These are phyloP conservation scores for Barnettozyma hawaiiensis DNA, from an alignment of 1,139 yeast genomes.

Conservation along the genomic window DNA sequence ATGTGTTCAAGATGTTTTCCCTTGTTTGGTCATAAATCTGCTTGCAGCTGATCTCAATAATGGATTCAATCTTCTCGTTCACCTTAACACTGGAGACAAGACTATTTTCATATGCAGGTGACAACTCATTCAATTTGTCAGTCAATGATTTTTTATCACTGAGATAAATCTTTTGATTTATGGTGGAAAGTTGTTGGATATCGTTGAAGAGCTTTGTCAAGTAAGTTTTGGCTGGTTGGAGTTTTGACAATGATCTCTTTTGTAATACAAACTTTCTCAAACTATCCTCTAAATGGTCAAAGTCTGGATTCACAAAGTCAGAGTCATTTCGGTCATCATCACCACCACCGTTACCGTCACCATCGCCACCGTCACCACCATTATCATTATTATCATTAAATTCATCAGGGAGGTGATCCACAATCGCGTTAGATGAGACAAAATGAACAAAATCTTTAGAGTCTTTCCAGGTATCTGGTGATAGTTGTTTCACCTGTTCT, in stretches of 20 bases:
- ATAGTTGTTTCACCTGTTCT: slow-evolving; percentile 79
- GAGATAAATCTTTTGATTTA: slow-evolving; percentile 53
- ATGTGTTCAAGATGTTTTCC: slow-evolving; percentile 45
- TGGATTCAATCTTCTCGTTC: slow-evolving; percentile 52
- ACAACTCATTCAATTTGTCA: slow-evolving; percentile 46
- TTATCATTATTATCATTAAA: slow-evolving; percentile 28
- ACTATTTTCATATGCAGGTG: slow-evolving; percentile 59
- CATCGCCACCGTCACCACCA: slow-evolving; percentile 35
- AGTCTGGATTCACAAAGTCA: slow-evolving; percentile 44
- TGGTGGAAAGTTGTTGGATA: slow-evolving; percentile 49
- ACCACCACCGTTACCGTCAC: slow-evolving; percentile 30
- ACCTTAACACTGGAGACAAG: slow-evolving; percentile 48
- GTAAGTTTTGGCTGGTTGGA: slow-evolving; percentile 89
- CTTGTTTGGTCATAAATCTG: slow-evolving; percentile 59
- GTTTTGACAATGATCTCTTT: slow-evolving; percentile 81
- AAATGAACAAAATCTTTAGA: slow-evolving; percentile 92
- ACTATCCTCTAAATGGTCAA: slow-evolving; percentile 79
- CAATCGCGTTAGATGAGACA: slow-evolving; percentile 55
- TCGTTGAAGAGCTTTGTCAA: slow-evolving; percentile 66
- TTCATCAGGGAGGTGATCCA: slow-evolving; percentile 35
- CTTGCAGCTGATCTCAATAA: slow-evolving; percentile 57
- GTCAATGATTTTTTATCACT: slow-evolving; percentile 42
- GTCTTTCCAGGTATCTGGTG: slow-evolving; percentile 89
- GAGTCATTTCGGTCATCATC: slow-evolving; percentile 26
- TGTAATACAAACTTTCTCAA: slow-evolving; percentile 82